Conservation (phyloP, 1,139 yeast genomes). For the Komagataea norvegica region DNA sequence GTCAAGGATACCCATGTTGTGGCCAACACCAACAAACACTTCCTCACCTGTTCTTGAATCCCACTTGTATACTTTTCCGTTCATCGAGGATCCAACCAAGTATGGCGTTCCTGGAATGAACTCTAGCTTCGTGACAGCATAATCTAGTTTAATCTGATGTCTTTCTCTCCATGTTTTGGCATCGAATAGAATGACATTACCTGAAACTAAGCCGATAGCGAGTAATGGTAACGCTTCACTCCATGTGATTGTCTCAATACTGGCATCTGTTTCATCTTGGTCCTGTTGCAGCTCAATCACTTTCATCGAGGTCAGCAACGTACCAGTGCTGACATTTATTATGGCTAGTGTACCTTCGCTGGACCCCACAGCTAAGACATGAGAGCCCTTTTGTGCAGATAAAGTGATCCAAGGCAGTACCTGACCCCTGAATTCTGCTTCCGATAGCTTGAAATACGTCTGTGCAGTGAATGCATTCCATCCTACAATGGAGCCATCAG, state of each 20-base stretch:
- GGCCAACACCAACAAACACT: conserved; percentile 80
- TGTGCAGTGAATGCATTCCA: conserved; percentile 88
- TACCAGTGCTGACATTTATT: conserved; percentile 68
- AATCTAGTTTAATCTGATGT: conserved; percentile 61
- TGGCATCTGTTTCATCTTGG: conserved; percentile 64
- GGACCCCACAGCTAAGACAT: conserved; percentile 65
- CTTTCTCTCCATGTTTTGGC: conserved; percentile 84
- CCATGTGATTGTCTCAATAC: conserved; percentile 87
- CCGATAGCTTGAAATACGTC: conserved; percentile 56
- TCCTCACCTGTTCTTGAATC: conserved; percentile 82
- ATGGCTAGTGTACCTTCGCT: conserved; percentile 82
- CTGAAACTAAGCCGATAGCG: conserved; percentile 88
- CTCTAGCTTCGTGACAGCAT: conserved; percentile 76
- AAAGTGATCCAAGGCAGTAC: conserved; percentile 87
- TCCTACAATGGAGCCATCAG: conserved; percentile 79
- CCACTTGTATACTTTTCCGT: conserved; percentile 82
- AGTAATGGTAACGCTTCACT: conserved; percentile 57
- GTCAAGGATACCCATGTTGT: conserved; percentile 89
- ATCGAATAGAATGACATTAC: conserved; percentile 78
- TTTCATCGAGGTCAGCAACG: conserved; percentile 54
- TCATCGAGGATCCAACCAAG: conserved; percentile 72
- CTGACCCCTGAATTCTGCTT: conserved; percentile 62
- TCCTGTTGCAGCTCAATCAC: conserved; percentile 61
- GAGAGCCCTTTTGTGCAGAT: conserved; percentile 39
- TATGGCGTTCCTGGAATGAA: conserved; percentile 56